Conservation (phyloP, 495 filamentous ascomycete genomes). For the Penicillium ucsense region DNA sequence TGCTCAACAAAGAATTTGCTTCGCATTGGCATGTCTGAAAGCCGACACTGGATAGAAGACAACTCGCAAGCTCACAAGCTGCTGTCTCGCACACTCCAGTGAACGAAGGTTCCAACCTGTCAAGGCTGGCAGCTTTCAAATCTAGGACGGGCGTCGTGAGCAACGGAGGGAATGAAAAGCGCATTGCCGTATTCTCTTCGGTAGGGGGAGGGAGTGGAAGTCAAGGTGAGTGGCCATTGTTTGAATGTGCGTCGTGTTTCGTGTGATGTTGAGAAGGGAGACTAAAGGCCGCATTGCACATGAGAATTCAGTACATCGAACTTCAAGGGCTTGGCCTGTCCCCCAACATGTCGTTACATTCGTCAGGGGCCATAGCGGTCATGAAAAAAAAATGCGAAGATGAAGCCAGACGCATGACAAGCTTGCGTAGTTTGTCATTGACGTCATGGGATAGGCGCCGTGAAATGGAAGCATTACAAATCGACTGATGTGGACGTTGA, state of each 20-base stretch:
- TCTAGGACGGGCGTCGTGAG: too few relatives aligned
- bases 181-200: slow-evolving; percentile 21
- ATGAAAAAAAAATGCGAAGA: slow-evolving; percentile 18
- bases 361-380: slow-evolving; percentile 33
- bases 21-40: neutral
- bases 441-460: slow-evolving; percentile 20
- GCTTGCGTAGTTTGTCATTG: slow-evolving; percentile 20
- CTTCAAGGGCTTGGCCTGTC: slow-evolving; percentile 2
- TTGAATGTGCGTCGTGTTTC: neutral
- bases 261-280: slow-evolving; percentile 2
- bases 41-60: neutral
- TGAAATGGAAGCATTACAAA: slow-evolving; percentile 10
- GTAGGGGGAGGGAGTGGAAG: neutral
- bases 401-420: slow-evolving; percentile 2
- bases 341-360: slow-evolving; percentile 27
- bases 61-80: neutral
- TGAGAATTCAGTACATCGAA: too few relatives aligned
- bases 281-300: neutral
- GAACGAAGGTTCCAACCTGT: too few relatives aligned
- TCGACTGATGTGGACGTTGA: slow-evolving; percentile 1
- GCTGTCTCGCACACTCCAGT: too few relatives aligned
- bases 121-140: too few relatives aligned
- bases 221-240: neutral
- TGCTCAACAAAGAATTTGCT: neutral
- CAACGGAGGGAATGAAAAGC: slow-evolving; percentile 6